These are phyloP conservation scores for Acidomyces sp. DNA, from an alignment of 495 filamentous ascomycete species.

Conservation along the genomic window DNA sequence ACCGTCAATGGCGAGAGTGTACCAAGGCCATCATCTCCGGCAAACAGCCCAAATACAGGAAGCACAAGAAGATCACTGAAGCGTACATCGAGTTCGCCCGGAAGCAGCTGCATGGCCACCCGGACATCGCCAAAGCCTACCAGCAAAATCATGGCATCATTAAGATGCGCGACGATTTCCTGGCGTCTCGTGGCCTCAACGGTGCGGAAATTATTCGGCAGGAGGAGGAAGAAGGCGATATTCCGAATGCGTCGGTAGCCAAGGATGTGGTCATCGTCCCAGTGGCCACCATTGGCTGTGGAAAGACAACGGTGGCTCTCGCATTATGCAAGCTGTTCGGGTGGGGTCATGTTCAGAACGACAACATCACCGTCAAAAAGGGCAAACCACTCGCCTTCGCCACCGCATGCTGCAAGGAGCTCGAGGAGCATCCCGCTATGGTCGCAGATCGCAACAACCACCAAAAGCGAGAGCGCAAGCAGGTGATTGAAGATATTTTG, in stretches of 20 bases:
- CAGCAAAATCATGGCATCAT: constrained; percentile 94
- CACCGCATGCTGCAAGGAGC: constrained; percentile 44
- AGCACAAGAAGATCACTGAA: constrained; percentile 81
- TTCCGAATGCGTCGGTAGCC: constrained; percentile 34
- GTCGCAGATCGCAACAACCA: constrained; percentile 94
- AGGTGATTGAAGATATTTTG: constrained; percentile 69
- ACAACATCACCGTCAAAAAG: constrained; percentile 72
- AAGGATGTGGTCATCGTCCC: constrained; percentile 66
- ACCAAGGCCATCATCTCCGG: constrained; percentile 80
- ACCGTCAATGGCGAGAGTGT: constrained; percentile 94
- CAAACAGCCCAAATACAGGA: constrained; percentile 59
- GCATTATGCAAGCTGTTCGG: constrained; percentile 71
- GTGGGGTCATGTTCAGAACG: constrained; percentile 94
- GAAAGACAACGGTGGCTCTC: constrained; percentile 85
- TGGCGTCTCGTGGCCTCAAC: constrained; percentile 64
- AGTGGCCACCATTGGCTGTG: constrained; percentile 85
- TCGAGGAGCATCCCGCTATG: constrained; percentile 53
- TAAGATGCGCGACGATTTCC: constrained; percentile 69
- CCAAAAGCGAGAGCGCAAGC: constrained; percentile 68
- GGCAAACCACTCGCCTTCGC: constrained; percentile 62
- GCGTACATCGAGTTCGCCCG: constrained; percentile 77
- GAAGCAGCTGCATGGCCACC: constrained; percentile 51
- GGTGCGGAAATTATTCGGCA: constrained; percentile 70
- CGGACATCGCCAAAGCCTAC: constrained; percentile 51
- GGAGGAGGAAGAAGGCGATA: constrained; percentile 37